phyloP scores from a whole-genome alignment of 2,329 filamentous ascomycete genomes.

The Cadophora gregata region DNA sequence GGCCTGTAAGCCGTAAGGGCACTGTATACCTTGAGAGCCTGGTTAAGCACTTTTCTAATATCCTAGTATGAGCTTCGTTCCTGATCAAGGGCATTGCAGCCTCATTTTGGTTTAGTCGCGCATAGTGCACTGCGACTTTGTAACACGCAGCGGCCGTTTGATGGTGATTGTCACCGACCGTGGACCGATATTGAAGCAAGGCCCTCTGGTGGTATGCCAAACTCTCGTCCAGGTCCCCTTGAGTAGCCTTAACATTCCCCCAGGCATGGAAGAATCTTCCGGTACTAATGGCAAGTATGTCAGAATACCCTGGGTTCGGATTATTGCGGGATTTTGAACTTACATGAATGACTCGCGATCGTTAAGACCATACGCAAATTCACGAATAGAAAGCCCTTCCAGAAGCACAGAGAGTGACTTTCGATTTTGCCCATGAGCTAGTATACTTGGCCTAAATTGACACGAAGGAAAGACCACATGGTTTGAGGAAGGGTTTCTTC shows the following conservation, averaged over 20 bases:
- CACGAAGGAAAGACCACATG: not conserved
- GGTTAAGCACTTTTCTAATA: not conserved
- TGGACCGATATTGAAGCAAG: conserved; percentile 35
- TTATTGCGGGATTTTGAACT: not conserved
- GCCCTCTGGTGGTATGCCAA: conserved; percentile 36
- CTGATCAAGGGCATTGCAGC: not conserved
- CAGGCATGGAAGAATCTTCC: conserved; percentile 22
- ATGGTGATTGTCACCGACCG: conserved; percentile 40
- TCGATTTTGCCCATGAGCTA: conserved; percentile 15
- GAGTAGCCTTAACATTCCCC: conserved; percentile 27
- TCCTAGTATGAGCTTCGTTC: conserved; percentile 1
- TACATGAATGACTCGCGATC: conserved; percentile 18
- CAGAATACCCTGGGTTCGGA: not conserved
- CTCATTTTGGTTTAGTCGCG: conserved; percentile 18
- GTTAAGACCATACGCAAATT: conserved; percentile 1
- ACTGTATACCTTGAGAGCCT: not conserved
- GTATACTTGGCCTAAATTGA: conserved; percentile 11
- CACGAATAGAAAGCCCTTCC: conserved; percentile 11
- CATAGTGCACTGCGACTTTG: conserved; percentile 40
- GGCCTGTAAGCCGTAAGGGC: not conserved
- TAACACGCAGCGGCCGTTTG: conserved; percentile 36
- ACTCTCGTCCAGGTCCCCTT: conserved; percentile 32
- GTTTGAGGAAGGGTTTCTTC: not conserved
- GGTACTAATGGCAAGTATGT: conserved; percentile 13
- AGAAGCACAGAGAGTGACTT: conserved; percentile 6